These are phyloP conservation scores for Sporisorium graminicola DNA, from an alignment of 1,284 basidiomycete genomes.

Conservation along the genomic window DNA sequence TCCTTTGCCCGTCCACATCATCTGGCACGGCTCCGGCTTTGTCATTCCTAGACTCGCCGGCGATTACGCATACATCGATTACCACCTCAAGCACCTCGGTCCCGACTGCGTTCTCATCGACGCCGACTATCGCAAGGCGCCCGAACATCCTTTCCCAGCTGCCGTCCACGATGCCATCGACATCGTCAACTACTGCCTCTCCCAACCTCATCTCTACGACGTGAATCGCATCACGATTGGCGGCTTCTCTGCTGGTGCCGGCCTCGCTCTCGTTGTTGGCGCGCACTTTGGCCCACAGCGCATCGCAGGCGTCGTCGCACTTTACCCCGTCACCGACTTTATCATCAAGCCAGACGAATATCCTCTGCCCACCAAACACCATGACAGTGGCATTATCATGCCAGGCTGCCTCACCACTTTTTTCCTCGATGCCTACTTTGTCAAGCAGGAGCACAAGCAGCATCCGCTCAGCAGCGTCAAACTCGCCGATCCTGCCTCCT, in stretches of 20 bases:
- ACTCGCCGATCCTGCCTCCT: conserved; percentile 29
- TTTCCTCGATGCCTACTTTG: conserved; percentile 57
- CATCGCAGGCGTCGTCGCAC: conserved; percentile 46
- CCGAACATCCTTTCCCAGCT: conserved; percentile 63
- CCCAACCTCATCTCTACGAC: conserved; percentile 47
- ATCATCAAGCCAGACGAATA: conserved; percentile 30
- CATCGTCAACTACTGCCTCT: conserved; percentile 38
- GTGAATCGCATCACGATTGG: conserved; percentile 47
- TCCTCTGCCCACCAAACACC: conserved; percentile 21
- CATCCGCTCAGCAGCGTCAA: conserved; percentile 52
- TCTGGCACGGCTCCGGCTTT: conserved; percentile 47
- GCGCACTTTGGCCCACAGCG: conserved; percentile 40
- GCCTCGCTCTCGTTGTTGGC: conserved; percentile 53
- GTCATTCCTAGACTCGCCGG: conserved; percentile 49
- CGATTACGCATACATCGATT: conserved; percentile 29
- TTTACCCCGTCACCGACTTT: conserved; percentile 56
- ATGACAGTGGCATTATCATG: conserved; percentile 47
- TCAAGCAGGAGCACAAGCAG: conserved; percentile 24
- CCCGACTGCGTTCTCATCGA: conserved; percentile 51
- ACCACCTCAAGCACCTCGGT: conserved; percentile 26
- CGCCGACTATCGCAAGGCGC: conserved; percentile 65
- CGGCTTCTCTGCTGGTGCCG: conserved; percentile 64
- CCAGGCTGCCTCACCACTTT: conserved; percentile 44
- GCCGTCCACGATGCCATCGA: conserved; percentile 53
- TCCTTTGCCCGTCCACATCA: conserved; percentile 45